Evolutionary conservation across 495 filamentous ascomycete genomes (phyloP), one percentile per base, ranked within the genome.

Genomic region (Bacidia rubella): DNA sequence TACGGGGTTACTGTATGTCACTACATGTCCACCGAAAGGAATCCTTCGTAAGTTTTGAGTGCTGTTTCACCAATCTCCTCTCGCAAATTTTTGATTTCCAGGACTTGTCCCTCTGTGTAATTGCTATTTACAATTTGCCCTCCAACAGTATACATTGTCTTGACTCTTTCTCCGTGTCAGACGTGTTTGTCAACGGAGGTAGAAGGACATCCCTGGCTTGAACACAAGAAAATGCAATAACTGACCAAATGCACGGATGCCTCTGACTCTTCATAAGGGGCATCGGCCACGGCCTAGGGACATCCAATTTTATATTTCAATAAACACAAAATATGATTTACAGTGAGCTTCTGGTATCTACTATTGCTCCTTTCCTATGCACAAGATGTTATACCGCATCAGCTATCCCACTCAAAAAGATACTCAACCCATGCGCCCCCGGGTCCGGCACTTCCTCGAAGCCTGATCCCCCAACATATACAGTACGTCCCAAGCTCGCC

Each of bases 401-500:
- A 0, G 83, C 84, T 55, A 98, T 54, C 0, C 90, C 92, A 51
- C 74, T 68, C 65, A 95, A 80, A 62, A 98, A 88, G 59, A 81
- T 78, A 20, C 74, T 83, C 58, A 95, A 68, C 38, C 87, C 93
- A 74, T 78, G 84, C 22, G 92, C 92, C 5, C 92, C 92, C 1
- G 92, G 92, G 66, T 98, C 92, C 10, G 90, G 89, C 7, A 96
- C 79, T 44, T 75, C 70, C 59, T 86, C 77, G 60, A 75, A 86
- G 0, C 81, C 82, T 50, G 83, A 74, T n/a, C 89, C 83, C 38
- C 88, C 90, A 54, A 98, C 82, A 69, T 98, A 98, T 12, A 96
- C 90, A 5, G 84, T 81, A 54, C 92, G 74, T 3, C 92, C 92
- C 24, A 98, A 68, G 59, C 80, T 90, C 29, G 92, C 85, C 64